Base-by-base conservation (phyloP, 2,329 filamentous ascomycete species). In the Pseudogymnoascus sp. region DNA sequence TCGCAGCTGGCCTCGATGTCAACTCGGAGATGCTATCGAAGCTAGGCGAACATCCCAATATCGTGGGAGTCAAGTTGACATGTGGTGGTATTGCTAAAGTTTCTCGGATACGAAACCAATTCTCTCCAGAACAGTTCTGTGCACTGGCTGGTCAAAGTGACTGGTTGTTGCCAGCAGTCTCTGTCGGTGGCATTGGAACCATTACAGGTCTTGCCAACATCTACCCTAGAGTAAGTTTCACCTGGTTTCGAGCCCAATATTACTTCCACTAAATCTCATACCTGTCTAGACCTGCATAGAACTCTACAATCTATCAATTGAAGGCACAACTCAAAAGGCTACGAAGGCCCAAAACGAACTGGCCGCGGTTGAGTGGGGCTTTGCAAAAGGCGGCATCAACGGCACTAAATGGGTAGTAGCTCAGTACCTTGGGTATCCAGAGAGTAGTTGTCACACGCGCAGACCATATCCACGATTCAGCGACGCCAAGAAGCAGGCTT, bases 141-240 rank as follows among this genome's bases (percentile, higher is more conserved):
- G 61, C 63, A 2, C 56, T 66, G 8, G 67, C 62, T 42, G 89
- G 89, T 0, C 88, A 91, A 75, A 85, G 84, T 1, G 89, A 92
- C 69, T 91, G 89, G 72, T 74, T 91, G 21, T 76, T 88, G 59
- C 84, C 83, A 1, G 84, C 82, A 0, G 72, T 88, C 37, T 79
- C 79, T 1, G 80, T 82, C 4, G 85, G 86, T 16, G 82, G 80
- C 34, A 79, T 80, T 1, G 86, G 86, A 8, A 84, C 80, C 66
- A 84, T 88, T 59, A 83, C 85, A 0, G 85, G 84, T 2, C 82
- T 88, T 65, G 86, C 79, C 23, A 88, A 88, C 66, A 75, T 88
- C 2, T 85, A 83, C 68, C 85, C 85, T 7, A 80, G 79, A 70
- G 79, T 82, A 0, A 77, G 62, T 40, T 36, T 14, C 28, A 12